Conservation (phyloP, 1,284 basidiomycete species). For the Singerocomus inundabilis region DNA sequence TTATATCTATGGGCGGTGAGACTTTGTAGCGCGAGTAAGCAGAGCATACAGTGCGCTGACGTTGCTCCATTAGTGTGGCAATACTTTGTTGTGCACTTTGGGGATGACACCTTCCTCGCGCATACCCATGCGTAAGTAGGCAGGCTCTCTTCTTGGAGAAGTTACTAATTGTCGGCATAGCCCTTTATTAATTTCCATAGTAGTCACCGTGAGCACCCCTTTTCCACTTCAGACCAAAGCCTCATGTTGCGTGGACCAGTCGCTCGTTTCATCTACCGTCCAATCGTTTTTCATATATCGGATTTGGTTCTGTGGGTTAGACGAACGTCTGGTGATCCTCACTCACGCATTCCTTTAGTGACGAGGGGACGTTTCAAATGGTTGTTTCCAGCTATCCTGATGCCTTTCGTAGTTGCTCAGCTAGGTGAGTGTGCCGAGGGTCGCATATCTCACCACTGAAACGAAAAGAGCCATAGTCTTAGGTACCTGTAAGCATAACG, state of each 20-base stretch:
- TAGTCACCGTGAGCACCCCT: slow-evolving; percentile 21
- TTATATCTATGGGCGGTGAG: slow-evolving; percentile 23
- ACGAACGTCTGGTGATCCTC: not conserved
- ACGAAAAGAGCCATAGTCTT: slow-evolving; percentile 12
- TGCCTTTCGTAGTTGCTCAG: slow-evolving; percentile 22
- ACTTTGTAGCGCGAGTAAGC: not conserved
- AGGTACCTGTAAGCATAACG: slow-evolving; percentile 11
- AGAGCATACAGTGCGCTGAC: slow-evolving; percentile 4
- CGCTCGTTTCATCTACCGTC: slow-evolving; percentile 20
- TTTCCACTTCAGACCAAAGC: slow-evolving; percentile 1
- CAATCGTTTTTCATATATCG: slow-evolving; percentile 30
- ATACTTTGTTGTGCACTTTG: slow-evolving; percentile 25
- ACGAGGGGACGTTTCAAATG: slow-evolving; percentile 17
- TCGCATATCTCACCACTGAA: slow-evolving; percentile 6
- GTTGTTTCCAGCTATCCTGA: slow-evolving; percentile 18
- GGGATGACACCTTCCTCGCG: slow-evolving; percentile 14
- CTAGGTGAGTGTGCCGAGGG: slow-evolving; percentile 10
- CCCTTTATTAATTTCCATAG: slow-evolving; percentile 23
- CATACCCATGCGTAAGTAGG: slow-evolving; percentile 22
- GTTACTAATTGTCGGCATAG: slow-evolving; percentile 14
- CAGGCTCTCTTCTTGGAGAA: slow-evolving; percentile 5
- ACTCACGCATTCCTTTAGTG: slow-evolving; percentile 12
- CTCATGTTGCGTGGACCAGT: slow-evolving; percentile 19
- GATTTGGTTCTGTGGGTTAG: slow-evolving; percentile 24
- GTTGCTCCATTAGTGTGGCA: slow-evolving; percentile 21